These are phyloP conservation scores for Penicillium herquei DNA, from an alignment of 495 filamentous ascomycete genomes.

Conservation along the genomic window DNA sequence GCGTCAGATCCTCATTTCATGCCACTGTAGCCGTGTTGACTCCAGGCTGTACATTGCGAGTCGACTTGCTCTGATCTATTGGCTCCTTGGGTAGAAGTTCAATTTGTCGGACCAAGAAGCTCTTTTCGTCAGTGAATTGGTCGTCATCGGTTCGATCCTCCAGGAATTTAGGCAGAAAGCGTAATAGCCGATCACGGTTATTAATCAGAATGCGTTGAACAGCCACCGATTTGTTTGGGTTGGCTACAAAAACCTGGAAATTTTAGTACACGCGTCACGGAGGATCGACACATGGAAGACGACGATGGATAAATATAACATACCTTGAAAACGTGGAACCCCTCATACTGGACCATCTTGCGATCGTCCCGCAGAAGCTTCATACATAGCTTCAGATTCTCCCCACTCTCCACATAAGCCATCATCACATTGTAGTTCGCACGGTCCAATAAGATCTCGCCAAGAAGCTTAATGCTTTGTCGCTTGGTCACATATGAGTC, in stretches of 20 bases:
- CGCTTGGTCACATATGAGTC: slow-evolving; percentile 97
- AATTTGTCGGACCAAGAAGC: slow-evolving; percentile 94
- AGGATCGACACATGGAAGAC: background rate
- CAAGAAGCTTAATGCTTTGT: slow-evolving; percentile 95
- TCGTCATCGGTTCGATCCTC: slow-evolving; percentile 97
- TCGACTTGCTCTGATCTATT: slow-evolving; percentile 45
- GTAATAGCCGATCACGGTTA: slow-evolving; percentile 86
- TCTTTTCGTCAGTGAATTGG: slow-evolving; percentile 97
- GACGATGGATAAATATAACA: slow-evolving; percentile 12
- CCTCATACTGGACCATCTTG: slow-evolving; percentile 99
- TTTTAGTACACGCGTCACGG: slow-evolving; percentile 16
- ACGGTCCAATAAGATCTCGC: slow-evolving; percentile 90
- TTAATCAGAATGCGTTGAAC: slow-evolving; percentile 94
- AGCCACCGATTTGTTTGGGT: slow-evolving; percentile 89
- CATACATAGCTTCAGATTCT: slow-evolving; percentile 97
- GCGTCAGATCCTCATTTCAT: slow-evolving; percentile 12
- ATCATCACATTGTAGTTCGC: slow-evolving; percentile 99
- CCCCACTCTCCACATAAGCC: slow-evolving; percentile 88
- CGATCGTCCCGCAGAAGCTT: slow-evolving; percentile 90
- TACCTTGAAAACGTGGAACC: slow-evolving; percentile 98
- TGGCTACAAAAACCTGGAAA: slow-evolving; percentile 87
- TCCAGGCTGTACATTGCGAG: slow-evolving; percentile 34
- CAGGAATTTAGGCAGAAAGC: slow-evolving; percentile 85
- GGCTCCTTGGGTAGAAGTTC: slow-evolving; percentile 70
- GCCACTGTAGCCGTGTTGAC: slow-evolving; percentile 37